Evolutionary conservation across 495 filamentous ascomycete genomes (phyloP).

Genomic region (Peziza echinospora): DNA sequence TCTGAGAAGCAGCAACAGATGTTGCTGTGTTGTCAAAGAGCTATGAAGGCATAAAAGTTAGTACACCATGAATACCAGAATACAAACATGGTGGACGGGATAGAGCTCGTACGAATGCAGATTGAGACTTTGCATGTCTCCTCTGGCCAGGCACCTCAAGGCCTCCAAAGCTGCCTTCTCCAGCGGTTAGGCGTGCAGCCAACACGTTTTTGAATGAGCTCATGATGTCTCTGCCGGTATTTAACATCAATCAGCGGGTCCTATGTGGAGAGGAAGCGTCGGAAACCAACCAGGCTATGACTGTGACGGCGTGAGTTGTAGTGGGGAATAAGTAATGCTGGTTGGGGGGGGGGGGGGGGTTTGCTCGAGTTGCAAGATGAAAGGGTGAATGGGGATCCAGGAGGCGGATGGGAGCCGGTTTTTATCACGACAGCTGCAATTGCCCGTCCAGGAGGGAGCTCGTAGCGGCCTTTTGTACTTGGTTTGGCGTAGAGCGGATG

Average conservation of each 20-base stretch:
- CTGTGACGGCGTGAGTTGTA: background rate
- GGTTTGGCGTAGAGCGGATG: no score
- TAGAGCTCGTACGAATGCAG: slow-evolving; percentile 17
- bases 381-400: no score
- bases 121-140: slow-evolving; percentile 18
- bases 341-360: background rate
- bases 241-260: background rate
- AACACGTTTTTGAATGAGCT: background rate
- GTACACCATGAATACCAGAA: slow-evolving; percentile 3
- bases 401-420: no score
- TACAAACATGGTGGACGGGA: background rate
- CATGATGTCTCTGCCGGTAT: background rate
- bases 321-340: background rate
- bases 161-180: slow-evolving; percentile 5
- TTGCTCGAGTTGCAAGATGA: background rate
- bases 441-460: no score
- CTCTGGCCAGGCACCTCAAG: slow-evolving; percentile 8
- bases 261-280: background rate
- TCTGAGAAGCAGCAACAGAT: slow-evolving; percentile 90
- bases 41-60: slow-evolving; percentile 27
- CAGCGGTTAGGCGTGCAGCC: background rate
- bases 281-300: no score
- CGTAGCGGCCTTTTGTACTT: no score
- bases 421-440: no score
- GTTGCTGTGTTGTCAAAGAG: slow-evolving; percentile 99